Percentiles rank a stretch among this genome's conserved stretches.
phyloP scores from a whole-genome alignment of 495 filamentous ascomycete genomes.

The Talaromyces adpressus region DNA sequence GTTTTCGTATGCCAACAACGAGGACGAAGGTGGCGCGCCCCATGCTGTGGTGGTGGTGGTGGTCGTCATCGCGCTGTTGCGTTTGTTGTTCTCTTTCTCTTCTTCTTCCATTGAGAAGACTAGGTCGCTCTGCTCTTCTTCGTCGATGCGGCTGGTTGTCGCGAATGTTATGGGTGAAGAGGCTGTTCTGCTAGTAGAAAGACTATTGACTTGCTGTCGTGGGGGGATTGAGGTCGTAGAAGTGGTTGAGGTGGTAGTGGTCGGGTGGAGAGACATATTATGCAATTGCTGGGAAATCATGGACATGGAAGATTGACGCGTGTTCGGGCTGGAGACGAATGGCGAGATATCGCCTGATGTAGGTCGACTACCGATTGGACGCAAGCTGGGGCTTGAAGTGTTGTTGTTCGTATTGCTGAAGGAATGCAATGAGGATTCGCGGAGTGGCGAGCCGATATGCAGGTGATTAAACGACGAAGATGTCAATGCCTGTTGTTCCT shows the following conservation, averaged over 20 bases:
- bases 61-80: slow-evolving; percentile 29
- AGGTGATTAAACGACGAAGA: slow-evolving; percentile 1
- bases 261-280: slow-evolving; percentile 39
- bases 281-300: slow-evolving; percentile 64
- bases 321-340: slow-evolving; percentile 52
- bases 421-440: slow-evolving; percentile 63
- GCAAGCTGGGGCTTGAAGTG: slow-evolving; percentile 57
- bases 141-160: slow-evolving; percentile 61
- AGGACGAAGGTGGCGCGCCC: neutral
- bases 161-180: slow-evolving; percentile 31
- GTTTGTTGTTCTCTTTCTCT: slow-evolving; percentile 44
- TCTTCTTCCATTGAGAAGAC: slow-evolving; percentile 84
- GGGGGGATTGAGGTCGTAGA: slow-evolving; percentile 24
- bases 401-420: neutral
- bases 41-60: neutral
- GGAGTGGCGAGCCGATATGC: slow-evolving; percentile 88
- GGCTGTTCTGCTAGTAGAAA: slow-evolving; percentile 33
- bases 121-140: slow-evolving; percentile 58
- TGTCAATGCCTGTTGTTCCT: slow-evolving; percentile 38
- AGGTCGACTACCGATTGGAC: slow-evolving; percentile 44
- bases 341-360: slow-evolving; percentile 51
- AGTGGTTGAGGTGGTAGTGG: slow-evolving; percentile 12
- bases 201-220: slow-evolving; percentile 12
- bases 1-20: neutral
- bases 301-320: slow-evolving; percentile 55